Evolutionary conservation across 331 rosid species (phyloP), one percentile per base, ranked within the genome.

Genomic region (Malus hybrid): DNA sequence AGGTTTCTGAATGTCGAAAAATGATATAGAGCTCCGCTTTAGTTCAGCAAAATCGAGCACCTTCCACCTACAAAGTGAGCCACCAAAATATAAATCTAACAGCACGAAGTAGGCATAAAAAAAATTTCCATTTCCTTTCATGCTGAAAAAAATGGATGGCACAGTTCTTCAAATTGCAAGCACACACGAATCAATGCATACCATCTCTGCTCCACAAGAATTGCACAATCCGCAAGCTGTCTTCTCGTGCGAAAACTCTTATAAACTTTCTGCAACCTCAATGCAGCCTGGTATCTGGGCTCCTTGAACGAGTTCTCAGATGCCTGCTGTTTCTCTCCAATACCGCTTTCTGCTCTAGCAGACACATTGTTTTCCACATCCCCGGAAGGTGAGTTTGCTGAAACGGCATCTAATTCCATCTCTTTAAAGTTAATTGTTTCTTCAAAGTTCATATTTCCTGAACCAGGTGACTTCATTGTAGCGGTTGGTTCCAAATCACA

Each of bases 161-260:
- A 42, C 44, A 13, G 66, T 42, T 78, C 20, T 69, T 28, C 72
- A 76, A 75, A 72, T 60, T 66, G 65, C 29, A 1, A 58, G 78
- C 33, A 73, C 55, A 75, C 72, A 32, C 16, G 63, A 74, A 77
- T 28, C 13, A 42, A 42, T 42, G 34, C 87, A 67, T 76, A 89
- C 98, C 98, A 93, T 88, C 97, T 91, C 73, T 91, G 97, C 81
- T 91, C 97, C 46, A 86, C 97, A 74, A 91, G 88, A 73, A 93
- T 93, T 44, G 93, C 91, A 83, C 97, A 91, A 82, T 93, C 97
- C 56, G 96, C 96, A 3, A 93, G 88, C 77, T 77, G 86, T 66
- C 98, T 86, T 70, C 97, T 85, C 18, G 92, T 90, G 70, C 97
- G 81, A 65, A 90, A 93, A 82, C 98, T 93, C 74, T 89, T 93